Evolutionary conservation across 2,329 filamentous ascomycete genomes (phyloP).

Genomic region (Aureobasidium namibiae): DNA sequence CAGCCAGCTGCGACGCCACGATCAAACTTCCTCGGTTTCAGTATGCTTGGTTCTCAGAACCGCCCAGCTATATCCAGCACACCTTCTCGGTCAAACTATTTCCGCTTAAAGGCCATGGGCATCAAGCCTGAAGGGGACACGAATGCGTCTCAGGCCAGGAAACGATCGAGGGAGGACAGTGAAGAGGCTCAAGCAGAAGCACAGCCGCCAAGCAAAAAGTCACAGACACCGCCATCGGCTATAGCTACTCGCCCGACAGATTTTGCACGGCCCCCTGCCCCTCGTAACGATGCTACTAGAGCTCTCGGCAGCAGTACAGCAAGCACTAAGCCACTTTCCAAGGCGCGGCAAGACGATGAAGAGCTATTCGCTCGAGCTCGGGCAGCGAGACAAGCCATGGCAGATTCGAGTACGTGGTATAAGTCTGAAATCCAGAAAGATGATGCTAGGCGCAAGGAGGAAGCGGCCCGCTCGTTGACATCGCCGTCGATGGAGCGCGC

Average conservation of each 20-base stretch:
- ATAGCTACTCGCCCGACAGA: background rate
- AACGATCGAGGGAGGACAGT: constrained; percentile 15
- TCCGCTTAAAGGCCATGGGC: constrained; percentile 42
- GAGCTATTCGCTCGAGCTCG: constrained; percentile 27
- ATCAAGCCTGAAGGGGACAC: constrained; percentile 30
- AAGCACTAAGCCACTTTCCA: background rate
- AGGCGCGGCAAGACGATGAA: constrained; percentile 24
- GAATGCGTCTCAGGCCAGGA: constrained; percentile 20
- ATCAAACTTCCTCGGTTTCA: constrained; percentile 25
- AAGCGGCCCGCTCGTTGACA: constrained; percentile 18
- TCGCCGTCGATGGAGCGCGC: constrained; percentile 26
- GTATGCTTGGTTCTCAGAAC: constrained; percentile 11
- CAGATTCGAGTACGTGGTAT: constrained; percentile 15
- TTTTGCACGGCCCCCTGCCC: background rate
- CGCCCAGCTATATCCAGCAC: constrained; percentile 8
- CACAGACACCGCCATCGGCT: constrained; percentile 1
- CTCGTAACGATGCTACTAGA: background rate
- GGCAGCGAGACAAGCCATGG: constrained; percentile 23
- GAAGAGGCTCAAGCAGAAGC: constrained; percentile 8
- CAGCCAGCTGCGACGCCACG: constrained; percentile 19
- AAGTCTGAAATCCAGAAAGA: constrained; percentile 13
- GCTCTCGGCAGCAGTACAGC: background rate
- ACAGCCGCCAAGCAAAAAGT: background rate
- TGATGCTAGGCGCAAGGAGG: constrained; percentile 12
- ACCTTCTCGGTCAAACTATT: constrained; percentile 35